These are phyloP conservation scores for Penicillium polonicum DNA, from an alignment of 2,329 filamentous ascomycete genomes.

Conservation along the genomic window DNA sequence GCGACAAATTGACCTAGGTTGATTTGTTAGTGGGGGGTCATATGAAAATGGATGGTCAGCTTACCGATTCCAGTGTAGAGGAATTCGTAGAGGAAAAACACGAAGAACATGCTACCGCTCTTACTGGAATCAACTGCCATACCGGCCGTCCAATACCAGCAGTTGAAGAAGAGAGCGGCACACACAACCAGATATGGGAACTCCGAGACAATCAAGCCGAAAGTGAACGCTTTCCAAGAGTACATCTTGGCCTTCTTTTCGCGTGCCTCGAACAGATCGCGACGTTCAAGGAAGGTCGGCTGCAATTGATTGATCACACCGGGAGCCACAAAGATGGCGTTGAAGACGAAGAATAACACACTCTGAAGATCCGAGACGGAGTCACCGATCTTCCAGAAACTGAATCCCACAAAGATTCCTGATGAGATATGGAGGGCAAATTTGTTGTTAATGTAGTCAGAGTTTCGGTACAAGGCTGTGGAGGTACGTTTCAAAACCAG, in stretches of 20 bases:
- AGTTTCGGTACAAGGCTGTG: slow-evolving; percentile 63
- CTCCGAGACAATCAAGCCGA: slow-evolving; percentile 66
- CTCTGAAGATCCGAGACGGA: slow-evolving; percentile 66
- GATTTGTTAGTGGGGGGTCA: background rate
- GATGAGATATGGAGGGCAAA: slow-evolving; percentile 55
- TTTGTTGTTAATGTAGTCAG: slow-evolving; percentile 66
- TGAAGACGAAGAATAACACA: slow-evolving; percentile 68
- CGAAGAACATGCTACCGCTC: slow-evolving; percentile 58
- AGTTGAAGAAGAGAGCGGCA: slow-evolving; percentile 64
- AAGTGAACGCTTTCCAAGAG: slow-evolving; percentile 70
- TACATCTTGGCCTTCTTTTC: slow-evolving; percentile 73
- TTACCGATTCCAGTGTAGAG: slow-evolving; percentile 65
- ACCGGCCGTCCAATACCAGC: slow-evolving; percentile 73
- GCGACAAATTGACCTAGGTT: slow-evolving; percentile 66
- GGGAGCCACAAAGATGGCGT: slow-evolving; percentile 57
- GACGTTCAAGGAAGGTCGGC: slow-evolving; percentile 67
- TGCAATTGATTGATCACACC: slow-evolving; percentile 53
- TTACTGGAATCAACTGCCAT: slow-evolving; percentile 35
- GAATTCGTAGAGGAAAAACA: slow-evolving; percentile 70
- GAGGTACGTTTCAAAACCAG: slow-evolving; percentile 68
- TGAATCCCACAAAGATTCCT: slow-evolving; percentile 50
- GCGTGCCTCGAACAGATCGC: slow-evolving; percentile 64
- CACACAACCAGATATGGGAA: slow-evolving; percentile 65
- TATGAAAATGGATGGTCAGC: background rate
- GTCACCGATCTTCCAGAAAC: slow-evolving; percentile 68